A percentile compares a stretch with the other conserved stretches of the same genome.
These are phyloP conservation scores for Blastobotrys parvus DNA, from an alignment of 805 yeast genomes.

Conservation along the genomic window DNA sequence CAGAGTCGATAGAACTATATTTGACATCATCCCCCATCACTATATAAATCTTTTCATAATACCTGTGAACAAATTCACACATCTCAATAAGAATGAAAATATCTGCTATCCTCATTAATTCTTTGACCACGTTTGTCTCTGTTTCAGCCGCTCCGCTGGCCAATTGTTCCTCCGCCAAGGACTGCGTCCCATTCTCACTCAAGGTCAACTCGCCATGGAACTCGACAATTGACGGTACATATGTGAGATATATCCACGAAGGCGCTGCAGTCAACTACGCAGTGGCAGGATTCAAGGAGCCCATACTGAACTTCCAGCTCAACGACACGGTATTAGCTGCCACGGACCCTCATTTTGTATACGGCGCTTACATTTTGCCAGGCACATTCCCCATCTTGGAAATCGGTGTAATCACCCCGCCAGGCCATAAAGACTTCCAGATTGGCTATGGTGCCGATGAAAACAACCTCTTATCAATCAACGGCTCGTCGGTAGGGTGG, in stretches of 20 bases:
- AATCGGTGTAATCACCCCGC: neutral
- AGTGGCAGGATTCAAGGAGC: neutral
- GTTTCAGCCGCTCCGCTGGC: neutral
- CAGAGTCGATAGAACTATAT: too few species aligned
- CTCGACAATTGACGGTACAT: neutral
- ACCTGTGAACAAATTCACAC: too few species aligned
- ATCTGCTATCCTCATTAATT: too few species aligned
- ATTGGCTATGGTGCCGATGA: neutral
- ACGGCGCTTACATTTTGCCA: neutral
- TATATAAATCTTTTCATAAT: too few species aligned
- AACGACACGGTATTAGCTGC: neutral
- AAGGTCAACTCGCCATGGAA: neutral
- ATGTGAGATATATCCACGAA: neutral
- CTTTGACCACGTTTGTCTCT: too few species aligned
- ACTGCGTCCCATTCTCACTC: neutral
- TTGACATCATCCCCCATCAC: too few species aligned
- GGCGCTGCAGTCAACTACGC: conserved; percentile 2
- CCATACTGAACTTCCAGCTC: neutral
- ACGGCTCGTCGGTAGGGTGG: too few species aligned
- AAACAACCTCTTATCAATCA: neutral
- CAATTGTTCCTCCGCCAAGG: too few species aligned
- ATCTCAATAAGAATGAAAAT: too few species aligned
- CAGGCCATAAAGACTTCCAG: neutral
- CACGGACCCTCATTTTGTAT: neutral
- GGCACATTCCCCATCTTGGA: neutral